Evolutionary conservation across 2,329 filamentous ascomycete genomes (phyloP).

Genomic region (Tolypocladium ovalisporum): DNA sequence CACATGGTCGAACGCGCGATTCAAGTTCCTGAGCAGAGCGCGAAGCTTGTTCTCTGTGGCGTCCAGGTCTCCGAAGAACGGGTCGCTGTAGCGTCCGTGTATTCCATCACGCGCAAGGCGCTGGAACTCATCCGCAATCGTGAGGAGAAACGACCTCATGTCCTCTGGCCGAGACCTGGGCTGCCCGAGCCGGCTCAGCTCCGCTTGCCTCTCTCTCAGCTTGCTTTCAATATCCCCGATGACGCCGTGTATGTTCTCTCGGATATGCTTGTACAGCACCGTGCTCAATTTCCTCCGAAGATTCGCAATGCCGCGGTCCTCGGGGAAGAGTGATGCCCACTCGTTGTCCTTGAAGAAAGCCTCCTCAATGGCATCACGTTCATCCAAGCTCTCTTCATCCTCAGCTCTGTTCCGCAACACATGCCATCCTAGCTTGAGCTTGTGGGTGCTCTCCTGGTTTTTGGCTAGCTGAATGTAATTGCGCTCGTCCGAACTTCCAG

Average conservation of each 20-base stretch:
- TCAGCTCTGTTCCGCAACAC: constrained; percentile 37
- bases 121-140: constrained; percentile 24
- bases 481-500: constrained; percentile 26
- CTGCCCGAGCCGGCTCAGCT: constrained; percentile 11
- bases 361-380: constrained; percentile 18
- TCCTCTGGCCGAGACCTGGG: constrained; percentile 11
- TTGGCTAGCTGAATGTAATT: constrained; percentile 22
- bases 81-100: constrained; percentile 18
- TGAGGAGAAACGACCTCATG: constrained; percentile 21
- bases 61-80: constrained; percentile 22
- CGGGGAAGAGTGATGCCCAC: constrained; percentile 16
- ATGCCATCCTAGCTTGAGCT: constrained; percentile 37
- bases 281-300: constrained; percentile 22
- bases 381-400: constrained; percentile 17
- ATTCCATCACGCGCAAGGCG: constrained; percentile 16
- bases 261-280: constrained; percentile 17
- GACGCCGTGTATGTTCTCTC: constrained; percentile 14
- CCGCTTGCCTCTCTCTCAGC: constrained; percentile 9
- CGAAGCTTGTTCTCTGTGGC: constrained; percentile 14
- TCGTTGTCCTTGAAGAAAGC: constrained; percentile 13
- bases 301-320: constrained; percentile 18
- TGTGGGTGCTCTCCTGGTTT: constrained; percentile 13
- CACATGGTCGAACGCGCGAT: constrained; percentile 16
- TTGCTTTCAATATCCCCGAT: constrained; percentile 14
- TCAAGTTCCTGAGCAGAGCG: constrained; percentile 18